phyloP scores from a whole-genome alignment of 768 basidiomycete genomes.

The Lactarius trivialis region DNA sequence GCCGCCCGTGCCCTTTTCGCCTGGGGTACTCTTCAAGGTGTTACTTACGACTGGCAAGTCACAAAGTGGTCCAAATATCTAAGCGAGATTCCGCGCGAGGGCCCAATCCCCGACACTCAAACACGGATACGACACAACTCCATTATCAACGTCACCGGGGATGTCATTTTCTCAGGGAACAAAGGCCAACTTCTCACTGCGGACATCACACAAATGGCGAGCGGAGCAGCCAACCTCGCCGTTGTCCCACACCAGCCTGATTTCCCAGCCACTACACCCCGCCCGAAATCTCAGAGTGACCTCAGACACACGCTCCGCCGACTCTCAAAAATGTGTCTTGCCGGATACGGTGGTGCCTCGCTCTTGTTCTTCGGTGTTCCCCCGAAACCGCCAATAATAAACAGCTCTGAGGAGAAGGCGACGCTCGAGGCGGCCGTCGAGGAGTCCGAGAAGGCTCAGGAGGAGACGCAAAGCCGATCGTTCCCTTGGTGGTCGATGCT shows the following conservation, averaged over 20 bases:
- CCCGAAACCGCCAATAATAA: constrained; percentile 19
- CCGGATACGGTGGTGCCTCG: constrained; percentile 78
- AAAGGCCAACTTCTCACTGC: constrained; percentile 72
- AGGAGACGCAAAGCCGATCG: constrained; percentile 2
- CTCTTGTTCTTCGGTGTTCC: constrained; percentile 75
- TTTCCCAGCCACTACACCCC: constrained; percentile 21
- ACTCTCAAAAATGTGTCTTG: constrained; percentile 75
- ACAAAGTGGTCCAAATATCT: constrained; percentile 58
- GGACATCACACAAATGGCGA: constrained; percentile 59
- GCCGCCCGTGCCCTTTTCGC: constrained; percentile 66
- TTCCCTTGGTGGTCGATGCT: constrained; percentile 85
- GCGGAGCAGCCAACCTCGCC: constrained; percentile 30
- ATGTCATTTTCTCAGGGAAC: constrained; percentile 60
- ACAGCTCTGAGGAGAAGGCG: constrained; percentile 46
- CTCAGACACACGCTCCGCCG: constrained; percentile 67
- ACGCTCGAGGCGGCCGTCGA: constrained; percentile 60
- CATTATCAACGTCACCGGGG: constrained; percentile 66
- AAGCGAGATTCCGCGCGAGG: constrained; percentile 58
- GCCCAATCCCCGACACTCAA: constrained; percentile 29
- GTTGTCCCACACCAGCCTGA: constrained; percentile 24
- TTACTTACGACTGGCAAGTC: constrained; percentile 79
- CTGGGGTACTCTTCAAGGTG: constrained; percentile 76
- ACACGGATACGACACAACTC: constrained; percentile 31
- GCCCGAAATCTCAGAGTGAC: constrained; percentile 35
- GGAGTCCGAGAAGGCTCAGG: constrained; percentile 48